phyloP scores from a whole-genome alignment of 2,329 filamentous ascomycete genomes.

The Fusarium hainanense region DNA sequence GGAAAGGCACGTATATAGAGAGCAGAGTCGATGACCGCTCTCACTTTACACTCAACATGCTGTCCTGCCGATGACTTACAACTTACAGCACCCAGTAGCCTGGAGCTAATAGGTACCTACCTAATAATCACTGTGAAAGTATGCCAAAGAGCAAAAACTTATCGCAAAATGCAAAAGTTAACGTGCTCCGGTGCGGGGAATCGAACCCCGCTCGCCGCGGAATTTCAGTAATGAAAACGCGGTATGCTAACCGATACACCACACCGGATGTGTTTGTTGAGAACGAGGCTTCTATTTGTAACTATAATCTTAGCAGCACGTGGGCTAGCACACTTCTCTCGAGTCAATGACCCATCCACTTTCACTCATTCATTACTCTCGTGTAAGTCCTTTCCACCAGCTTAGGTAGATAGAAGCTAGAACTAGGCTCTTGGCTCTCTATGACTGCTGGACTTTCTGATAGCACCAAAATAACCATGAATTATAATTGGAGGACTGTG shows the following conservation, averaged over 20 bases:
- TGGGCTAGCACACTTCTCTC: background rate
- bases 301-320: fast-evolving
- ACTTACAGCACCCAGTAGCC: too few relatives aligned
- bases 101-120: too few relatives aligned
- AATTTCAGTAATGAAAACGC: conserved; percentile 32
- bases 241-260: conserved; percentile 42
- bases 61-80: too few relatives aligned
- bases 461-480: background rate
- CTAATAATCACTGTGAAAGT: too few relatives aligned
- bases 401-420: background rate
- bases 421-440: background rate
- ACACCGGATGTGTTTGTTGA: conserved; percentile 31
- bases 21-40: background rate
- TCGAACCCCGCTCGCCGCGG: conserved; percentile 42
- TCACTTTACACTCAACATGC: too few relatives aligned
- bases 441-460: background rate
- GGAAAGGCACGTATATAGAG: too few relatives aligned
- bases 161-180: background rate
- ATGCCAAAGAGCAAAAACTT: background rate
- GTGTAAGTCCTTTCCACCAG: background rate
- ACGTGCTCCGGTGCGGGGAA: conserved; percentile 33
- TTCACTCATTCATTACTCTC: background rate
- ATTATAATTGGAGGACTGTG: background rate
- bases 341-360: background rate
- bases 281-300: fast-evolving